Evolutionary conservation across 2,329 filamentous ascomycete species (phyloP), one percentile per base, ranked within the genome.

Genomic region (Nectriaceae sp.): DNA sequence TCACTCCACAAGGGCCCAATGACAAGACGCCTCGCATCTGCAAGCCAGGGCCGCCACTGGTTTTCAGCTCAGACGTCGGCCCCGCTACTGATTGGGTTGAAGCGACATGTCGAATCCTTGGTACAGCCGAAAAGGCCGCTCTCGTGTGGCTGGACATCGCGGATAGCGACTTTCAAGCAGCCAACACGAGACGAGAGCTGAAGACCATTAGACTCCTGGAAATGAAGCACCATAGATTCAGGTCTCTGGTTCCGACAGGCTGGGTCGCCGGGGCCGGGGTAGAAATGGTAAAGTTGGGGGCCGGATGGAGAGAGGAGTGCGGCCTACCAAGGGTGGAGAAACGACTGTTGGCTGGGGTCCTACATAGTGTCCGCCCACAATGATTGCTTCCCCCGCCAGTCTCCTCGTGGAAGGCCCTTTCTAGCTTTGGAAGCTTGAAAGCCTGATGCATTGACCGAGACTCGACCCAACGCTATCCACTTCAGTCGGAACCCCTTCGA

Each of bases 11-110:
- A n/a, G 40, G 46, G 48, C 38, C 53, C 44, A 55, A 50, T 47
- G 50, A 54, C 57, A 54, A 50, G 47, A 52, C 47, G 52, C 37
- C 47, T 45, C 46, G 48, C 40, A 38, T 50, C 24, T 57, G 54
- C 56, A 60, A 48, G 55, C 48, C 42, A 43, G 48, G 45, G 33
- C 42, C 43, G 42, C 48, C 45, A 52, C 38, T 22, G 29, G 18
- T 45, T 52, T 51, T 49, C 51, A 59, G 55, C 55, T 59, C 42
- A 47, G 52, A 46, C 44, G 44, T 43, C 44, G 11, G 31, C 39
- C 50, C 40, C 40, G 39, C 31, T 46, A 37, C 49, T 52, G 49
- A 54, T 52, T 44, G 49, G 42, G 29, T 40, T 29, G 18, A 11
- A 18, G 8, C 40, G 37, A 21, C 33, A 46, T 42, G 31, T 29